Evolutionary conservation across 768 basidiomycete genomes (phyloP).

Genomic region (Suillus luteus): DNA sequence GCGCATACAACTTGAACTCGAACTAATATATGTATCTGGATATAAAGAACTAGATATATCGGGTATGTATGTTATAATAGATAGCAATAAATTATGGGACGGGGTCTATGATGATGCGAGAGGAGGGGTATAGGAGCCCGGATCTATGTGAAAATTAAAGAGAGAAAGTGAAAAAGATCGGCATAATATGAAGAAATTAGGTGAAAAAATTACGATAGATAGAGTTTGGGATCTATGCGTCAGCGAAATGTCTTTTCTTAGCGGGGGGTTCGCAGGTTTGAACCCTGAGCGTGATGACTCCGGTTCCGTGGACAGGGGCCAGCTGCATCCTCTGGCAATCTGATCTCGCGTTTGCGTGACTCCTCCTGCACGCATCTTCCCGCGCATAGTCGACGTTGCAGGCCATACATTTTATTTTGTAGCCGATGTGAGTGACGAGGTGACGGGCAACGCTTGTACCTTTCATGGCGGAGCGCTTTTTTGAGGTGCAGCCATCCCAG

Average conservation of each 20-base stretch:
- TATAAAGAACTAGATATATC: neutral
- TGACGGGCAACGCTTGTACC: constrained; percentile 36
- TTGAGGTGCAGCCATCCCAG: constrained; percentile 30
- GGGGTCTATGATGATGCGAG: neutral
- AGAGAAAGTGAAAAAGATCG: neutral
- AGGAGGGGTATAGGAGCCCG: neutral
- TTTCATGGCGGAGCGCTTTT: constrained; percentile 28
- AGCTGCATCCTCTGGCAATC: constrained; percentile 19
- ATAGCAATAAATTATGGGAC: neutral
- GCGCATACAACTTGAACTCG: neutral
- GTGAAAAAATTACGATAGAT: neutral
- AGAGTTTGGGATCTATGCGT: constrained; percentile 10
- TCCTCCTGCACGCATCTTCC: constrained; percentile 37
- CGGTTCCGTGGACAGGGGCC: neutral
- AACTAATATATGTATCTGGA: neutral
- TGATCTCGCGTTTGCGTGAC: constrained; percentile 29
- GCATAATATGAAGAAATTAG: neutral
- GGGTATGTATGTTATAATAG: neutral
- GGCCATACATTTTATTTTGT: constrained; percentile 30
- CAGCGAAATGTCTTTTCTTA: constrained; percentile 36
- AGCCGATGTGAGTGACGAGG: constrained; percentile 35
- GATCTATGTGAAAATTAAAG: neutral
- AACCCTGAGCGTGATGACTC: constrained; percentile 31
- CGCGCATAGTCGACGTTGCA: constrained; percentile 36
- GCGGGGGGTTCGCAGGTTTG: constrained; percentile 21